Conservation (phyloP, 2,329 filamentous ascomycete species). For the Aspergillus neotritici region DNA sequence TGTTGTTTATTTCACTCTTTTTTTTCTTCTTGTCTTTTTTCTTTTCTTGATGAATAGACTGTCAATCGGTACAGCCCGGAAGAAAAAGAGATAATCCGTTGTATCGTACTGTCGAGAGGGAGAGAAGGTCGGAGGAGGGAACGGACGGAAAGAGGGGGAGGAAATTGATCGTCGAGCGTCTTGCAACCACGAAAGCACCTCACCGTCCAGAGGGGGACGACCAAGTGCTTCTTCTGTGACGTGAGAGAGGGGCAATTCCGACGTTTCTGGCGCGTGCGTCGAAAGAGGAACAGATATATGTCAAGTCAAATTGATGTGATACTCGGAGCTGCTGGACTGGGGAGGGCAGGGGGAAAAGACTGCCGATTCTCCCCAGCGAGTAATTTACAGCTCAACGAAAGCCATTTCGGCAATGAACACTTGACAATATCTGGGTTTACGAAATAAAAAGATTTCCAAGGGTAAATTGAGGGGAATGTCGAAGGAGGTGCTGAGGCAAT, state of each 20-base stretch:
- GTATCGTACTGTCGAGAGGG: conserved; percentile 2
- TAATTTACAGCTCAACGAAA: conserved; percentile 87
- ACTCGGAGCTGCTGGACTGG: conserved; percentile 85
- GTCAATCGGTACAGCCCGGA: too few species aligned
- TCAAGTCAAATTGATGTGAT: conserved; percentile 47
- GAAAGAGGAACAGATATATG: conserved; percentile 52
- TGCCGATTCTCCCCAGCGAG: conserved; percentile 65
- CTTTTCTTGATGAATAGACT: too few species aligned
- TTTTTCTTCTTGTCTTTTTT: too few species aligned
- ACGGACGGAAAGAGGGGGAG: conserved; percentile 3
- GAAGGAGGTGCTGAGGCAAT: conserved; percentile 10
- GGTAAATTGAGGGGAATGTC: conserved; percentile 13
- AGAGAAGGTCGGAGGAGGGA: conserved; percentile 1
- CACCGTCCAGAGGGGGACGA: conserved; percentile 29
- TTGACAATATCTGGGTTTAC: conserved; percentile 61
- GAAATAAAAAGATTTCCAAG: conserved; percentile 16
- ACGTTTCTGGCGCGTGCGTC: conserved; percentile 43
- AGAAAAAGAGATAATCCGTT: too few species aligned
- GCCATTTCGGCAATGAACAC: conserved; percentile 63
- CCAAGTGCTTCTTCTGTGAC: conserved; percentile 34
- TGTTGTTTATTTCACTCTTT: too few species aligned
- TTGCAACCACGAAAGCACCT: conserved; percentile 31
- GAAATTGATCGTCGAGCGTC: conserved; percentile 7
- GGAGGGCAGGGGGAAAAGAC: conserved; percentile 49
- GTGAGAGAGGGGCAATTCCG: conserved; percentile 55